Conservation (phyloP, 805 yeast genomes). For the Nakazawaea holstii region DNA sequence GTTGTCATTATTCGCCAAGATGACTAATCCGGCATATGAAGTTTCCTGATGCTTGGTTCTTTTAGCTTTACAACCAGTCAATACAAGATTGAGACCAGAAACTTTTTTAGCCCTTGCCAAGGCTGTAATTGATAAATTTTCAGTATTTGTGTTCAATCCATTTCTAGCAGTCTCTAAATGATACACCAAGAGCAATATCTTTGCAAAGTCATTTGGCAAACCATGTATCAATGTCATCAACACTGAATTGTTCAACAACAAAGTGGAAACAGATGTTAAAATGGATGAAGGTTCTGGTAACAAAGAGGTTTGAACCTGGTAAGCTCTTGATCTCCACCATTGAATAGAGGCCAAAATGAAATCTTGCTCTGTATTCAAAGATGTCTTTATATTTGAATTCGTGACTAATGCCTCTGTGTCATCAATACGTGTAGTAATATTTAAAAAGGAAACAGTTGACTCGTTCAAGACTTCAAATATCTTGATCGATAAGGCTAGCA, state of each 20-base stretch:
- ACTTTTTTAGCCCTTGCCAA: slow-evolving; percentile 51
- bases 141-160: slow-evolving; percentile 58
- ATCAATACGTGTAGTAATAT: slow-evolving; percentile 8
- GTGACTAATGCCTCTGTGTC: slow-evolving; percentile 20
- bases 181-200: slow-evolving; percentile 39
- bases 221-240: slow-evolving; percentile 26
- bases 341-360: slow-evolving; percentile 41
- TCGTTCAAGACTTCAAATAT: slow-evolving; percentile 36
- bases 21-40: slow-evolving; percentile 67
- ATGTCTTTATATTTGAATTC: slow-evolving; percentile 14
- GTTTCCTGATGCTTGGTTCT: slow-evolving; percentile 77
- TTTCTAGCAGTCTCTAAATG: slow-evolving; percentile 66
- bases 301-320: slow-evolving; percentile 60
- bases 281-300: slow-evolving; percentile 51
- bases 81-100: slow-evolving; percentile 54
- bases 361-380: slow-evolving; percentile 17
- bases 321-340: slow-evolving; percentile 77
- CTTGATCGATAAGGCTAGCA: slow-evolving; percentile 36
- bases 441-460: slow-evolving; percentile 23
- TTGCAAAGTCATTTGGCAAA: slow-evolving; percentile 15
- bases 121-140: slow-evolving; percentile 51
- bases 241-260: slow-evolving; percentile 30
- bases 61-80: slow-evolving; percentile 87
- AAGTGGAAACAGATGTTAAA: slow-evolving; percentile 35
- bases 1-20: slow-evolving; percentile 57